Base-by-base conservation (phyloP, 768 basidiomycete genomes). In the Lentinula aciculospora region DNA sequence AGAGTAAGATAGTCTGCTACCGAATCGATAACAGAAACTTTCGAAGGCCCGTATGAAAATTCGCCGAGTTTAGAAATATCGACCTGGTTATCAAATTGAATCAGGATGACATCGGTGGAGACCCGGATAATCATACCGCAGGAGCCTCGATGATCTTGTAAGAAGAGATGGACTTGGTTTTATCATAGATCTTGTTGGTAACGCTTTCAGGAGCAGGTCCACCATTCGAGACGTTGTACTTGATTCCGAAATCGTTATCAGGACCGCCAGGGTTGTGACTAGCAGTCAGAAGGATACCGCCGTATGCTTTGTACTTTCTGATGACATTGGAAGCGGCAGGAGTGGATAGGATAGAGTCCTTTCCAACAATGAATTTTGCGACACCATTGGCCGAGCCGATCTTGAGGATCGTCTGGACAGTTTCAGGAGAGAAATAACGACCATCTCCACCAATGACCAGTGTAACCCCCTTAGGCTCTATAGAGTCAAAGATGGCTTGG, bases 181-280 rank as follows among this genome's bases (percentile, higher is more conserved):
- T 86, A 68, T 92, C 93, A 70, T 81, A 96, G 62, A 99, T 98
- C 75, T 86, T 88, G 76, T 99, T 81, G n/a, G 97, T 99, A 58
- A 99, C 87, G 67, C 79, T 85, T 75, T 99, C 97, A 0, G 97
- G 94, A 21, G 97, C 97, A 19, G 97, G 96, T 3, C 97, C 97
- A 60, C 97, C 97, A 65, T 99, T 99, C 37, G 88, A 87, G 48
- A 94, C 89, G 72, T 99, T 99, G 79, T 97, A 99, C 75, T 99
- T 98, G 83, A 99, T 98, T 48, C 97, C 97, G 70, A 98, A 99
- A 73, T 99, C 97, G 66, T 91, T 89, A 68, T 93, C 82, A n/a
- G 97, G 97, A 23, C 97, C 97, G 56, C 97, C 97, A 17, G 97
- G 95, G 73, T 99, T 99, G 80, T 99, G 97, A 60, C 86, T 89